Evolutionary conservation across 495 filamentous ascomycete genomes (phyloP), one percentile per base, ranked within the genome.

Genomic region (Lasiosphaeria miniovina): DNA sequence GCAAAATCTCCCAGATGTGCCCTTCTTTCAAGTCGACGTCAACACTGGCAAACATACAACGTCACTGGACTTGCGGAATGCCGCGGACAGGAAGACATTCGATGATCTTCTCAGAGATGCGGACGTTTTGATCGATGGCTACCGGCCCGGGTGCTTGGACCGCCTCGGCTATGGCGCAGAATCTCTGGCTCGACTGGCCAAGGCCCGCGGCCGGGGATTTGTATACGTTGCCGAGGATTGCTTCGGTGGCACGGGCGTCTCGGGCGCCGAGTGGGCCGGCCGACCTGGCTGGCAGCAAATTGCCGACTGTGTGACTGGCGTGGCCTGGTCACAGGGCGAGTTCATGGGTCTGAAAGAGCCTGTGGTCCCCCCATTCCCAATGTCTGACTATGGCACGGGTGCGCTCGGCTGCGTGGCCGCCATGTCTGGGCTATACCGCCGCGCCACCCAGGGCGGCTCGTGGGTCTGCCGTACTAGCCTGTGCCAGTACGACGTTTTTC

Each of bases 1-100:
- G 33, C 82, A 86, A 0, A 75, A 79, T 38, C 76, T 90, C 32
- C 83, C 83, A 12, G 88, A 91, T 58, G 88, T 91, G 9, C 88
- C 88, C 0, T 90, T 90, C 76, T 91, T 90, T 77, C 88, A 90
- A 68, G 85, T 91, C 9, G 88, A 90, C 62, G 86, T 86, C 48
- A 91, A 92, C 71, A 84, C 86, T 65, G 87, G 88, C 58, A 91
- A 90, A 68, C 76, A 76, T 59, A 67, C 72, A 3, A 66, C 71
- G 35, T 64, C 70, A 24, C 71, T 91, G 12, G 81, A 90, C 60
- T 76, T 91, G 24, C 84, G 84, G 58, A 74, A 69, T 65, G 31
- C 76, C 0, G 70, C 74, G 36, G 85, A 83, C 58, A 75, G 82
- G 1, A 66, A 69, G 32, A 65, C 72, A n/a, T 88, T 91, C 60